These are phyloP conservation scores for Eruca vesicaria DNA, from an alignment of 441 rosid genomes.

Conservation along the genomic window DNA sequence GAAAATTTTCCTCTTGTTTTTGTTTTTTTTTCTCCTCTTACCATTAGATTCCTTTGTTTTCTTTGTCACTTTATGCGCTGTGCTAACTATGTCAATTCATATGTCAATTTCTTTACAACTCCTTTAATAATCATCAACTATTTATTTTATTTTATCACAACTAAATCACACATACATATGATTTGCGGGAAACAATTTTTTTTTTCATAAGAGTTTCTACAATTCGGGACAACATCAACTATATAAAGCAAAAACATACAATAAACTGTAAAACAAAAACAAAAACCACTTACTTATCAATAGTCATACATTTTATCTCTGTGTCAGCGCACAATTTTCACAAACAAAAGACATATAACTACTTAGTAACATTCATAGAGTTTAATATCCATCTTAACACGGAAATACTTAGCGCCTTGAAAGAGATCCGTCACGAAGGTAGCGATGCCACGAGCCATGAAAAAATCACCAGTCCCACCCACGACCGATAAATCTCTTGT, in stretches of 20 bases:
- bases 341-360: neutral
- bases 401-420: constrained; percentile 73
- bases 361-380: constrained; percentile 71
- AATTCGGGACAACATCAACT: neutral
- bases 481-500: constrained; percentile 77
- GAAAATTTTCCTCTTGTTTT: neutral
- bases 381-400: constrained; percentile 66
- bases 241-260: neutral
- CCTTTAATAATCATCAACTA: neutral
- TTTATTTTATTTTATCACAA: neutral
- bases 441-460: constrained; percentile 86
- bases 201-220: neutral
- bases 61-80: neutral
- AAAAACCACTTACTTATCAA: constrained; percentile 6
- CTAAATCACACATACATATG: neutral
- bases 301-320: constrained; percentile 7
- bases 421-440: constrained; percentile 71
- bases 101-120: neutral
- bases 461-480: constrained; percentile 87
- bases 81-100: neutral
- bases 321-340: constrained; percentile 11
- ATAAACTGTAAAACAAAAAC: neutral
- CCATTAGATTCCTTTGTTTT: neutral
- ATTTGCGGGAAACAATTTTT: neutral
- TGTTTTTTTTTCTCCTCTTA: too few species aligned